Evolutionary conservation across 2,329 filamentous ascomycete species (phyloP), one percentile per base, ranked within the genome.

Genomic region (Trichoderma sp.): DNA sequence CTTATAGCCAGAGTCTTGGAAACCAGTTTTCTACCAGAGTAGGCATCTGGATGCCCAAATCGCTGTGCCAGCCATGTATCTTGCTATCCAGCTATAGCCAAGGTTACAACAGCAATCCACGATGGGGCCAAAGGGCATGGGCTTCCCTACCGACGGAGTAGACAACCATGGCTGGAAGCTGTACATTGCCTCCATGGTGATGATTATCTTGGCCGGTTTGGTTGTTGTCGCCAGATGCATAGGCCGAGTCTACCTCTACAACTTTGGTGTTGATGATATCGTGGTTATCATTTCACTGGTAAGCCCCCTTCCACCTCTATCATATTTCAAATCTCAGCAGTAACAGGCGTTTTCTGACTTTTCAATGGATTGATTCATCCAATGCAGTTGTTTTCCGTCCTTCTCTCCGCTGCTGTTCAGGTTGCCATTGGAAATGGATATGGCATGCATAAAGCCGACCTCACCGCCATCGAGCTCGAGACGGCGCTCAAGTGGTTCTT

Each of bases 401-500:
- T 69, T 32, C 67, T 69, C 39, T 69, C 67, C 13, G 58, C 51
- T n/a, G n/a, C 49, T 7, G 66, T 66, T 34, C 61, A 66, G 18
- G 71, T 74, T 18, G 76, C 81, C 0, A 79, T 79, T 55, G 70
- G 75, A 16, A 78, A 79, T 69, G 81, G 81, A 2, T 81, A 81
- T 52, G 80, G 81, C 4, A 77, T 81, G 68, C 80, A 81, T 49
- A 77, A 79, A 37, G 71, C 63, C 8, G 79, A 78, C 51, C 72
- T 82, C 10, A 74, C 75, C 0, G 70, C 68, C 18, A 49, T 71
- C 1, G 77, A 81, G 14, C 69, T 72, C 5, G n/a, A 66, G 21
- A 60, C 43, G 32, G 71, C 73, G 2, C 68, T 73, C 28, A 63
- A 83, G 79, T 73, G 79, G 37, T 85, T 84, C 74, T 85, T 81